Evolutionary conservation across 2,329 filamentous ascomycete genomes (phyloP).

Genomic region (Ophiostoma piceae): DNA sequence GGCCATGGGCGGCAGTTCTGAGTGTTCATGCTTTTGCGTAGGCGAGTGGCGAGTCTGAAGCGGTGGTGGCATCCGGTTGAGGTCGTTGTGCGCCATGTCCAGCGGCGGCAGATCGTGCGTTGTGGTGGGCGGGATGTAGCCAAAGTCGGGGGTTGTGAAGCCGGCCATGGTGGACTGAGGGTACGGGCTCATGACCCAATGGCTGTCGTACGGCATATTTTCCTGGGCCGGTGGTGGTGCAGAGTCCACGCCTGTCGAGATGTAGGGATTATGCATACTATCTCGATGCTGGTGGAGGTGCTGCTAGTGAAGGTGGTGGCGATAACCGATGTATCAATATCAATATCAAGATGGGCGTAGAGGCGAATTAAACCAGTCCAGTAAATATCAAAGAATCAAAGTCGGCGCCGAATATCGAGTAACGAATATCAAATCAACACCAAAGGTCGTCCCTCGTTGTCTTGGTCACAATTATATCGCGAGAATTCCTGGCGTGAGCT

Average conservation of each 20-base stretch:
- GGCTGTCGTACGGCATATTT: conserved; percentile 34
- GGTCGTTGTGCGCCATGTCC: conserved; percentile 36
- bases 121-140: conserved; percentile 51
- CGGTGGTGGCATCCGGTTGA: conserved; percentile 53
- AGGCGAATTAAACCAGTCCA: neutral
- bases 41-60: conserved; percentile 36
- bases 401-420: neutral
- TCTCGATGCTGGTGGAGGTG: conserved; percentile 15
- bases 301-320: conserved; percentile 2
- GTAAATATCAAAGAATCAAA: neutral
- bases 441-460: neutral
- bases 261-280: conserved; percentile 41
- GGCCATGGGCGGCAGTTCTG: conserved; percentile 23
- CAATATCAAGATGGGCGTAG: neutral
- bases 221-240: conserved; percentile 44
- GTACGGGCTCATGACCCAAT: conserved; percentile 57
- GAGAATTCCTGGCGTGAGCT: neutral
- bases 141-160: conserved; percentile 53
- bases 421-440: neutral
- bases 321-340: neutral
- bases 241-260: conserved; percentile 44
- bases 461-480: neutral
- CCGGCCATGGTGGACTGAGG: conserved; percentile 66
- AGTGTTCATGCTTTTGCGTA: conserved; percentile 16
- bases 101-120: conserved; percentile 42